Base-by-base conservation (phyloP, 2,329 filamentous ascomycete species). In the Claviceps sp. region DNA sequence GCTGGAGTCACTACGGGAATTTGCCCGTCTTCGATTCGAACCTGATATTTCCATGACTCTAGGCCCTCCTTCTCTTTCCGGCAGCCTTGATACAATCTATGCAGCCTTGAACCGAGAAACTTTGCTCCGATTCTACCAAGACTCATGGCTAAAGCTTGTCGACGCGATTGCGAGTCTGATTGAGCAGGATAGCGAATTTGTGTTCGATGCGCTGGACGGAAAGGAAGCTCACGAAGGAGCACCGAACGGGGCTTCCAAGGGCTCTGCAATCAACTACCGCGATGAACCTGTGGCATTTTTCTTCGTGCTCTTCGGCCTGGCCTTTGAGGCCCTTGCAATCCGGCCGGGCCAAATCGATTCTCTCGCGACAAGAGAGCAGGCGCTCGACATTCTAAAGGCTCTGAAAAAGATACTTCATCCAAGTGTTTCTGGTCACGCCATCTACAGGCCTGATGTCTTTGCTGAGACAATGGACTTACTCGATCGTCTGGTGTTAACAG, bases 241-340 rank as follows among this genome's bases (percentile, higher is more conserved):
- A 9, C 61, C 67, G 26, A 77, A 75, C 54, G 74, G 72, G 2
- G 71, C 77, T 44, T 71, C 73, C 16, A 87, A 85, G 63, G 78
- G 76, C 3, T 76, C 83, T 48, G 87, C 91, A 58, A 97, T 98
- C 70, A 97, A 97, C 67, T 98, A 98, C 65, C 86, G 93, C 47
- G 91, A 97, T 62, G 93, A 98, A 65, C 93, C 93, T 0, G 88
- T 97, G 1, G 93, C 93, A 0, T 98, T 98, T 75, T 98, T 98
- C 73, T 98, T 98, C 62, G 91, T 98, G 14, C 77, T 98, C 0
- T 98, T 97, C 60, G 93, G 93, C 11, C 84, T 98, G 53, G 89
- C 91, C 0, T 97, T 98, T 59, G 94, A 98, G 68, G 91, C 94
- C 18, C 78, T 98, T 22, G 91, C 91, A 7, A 88, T 88, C 6